Conservation (phyloP, 225 moss, liverwort and hornwort species). For the Sphagnum contortum region DNA sequence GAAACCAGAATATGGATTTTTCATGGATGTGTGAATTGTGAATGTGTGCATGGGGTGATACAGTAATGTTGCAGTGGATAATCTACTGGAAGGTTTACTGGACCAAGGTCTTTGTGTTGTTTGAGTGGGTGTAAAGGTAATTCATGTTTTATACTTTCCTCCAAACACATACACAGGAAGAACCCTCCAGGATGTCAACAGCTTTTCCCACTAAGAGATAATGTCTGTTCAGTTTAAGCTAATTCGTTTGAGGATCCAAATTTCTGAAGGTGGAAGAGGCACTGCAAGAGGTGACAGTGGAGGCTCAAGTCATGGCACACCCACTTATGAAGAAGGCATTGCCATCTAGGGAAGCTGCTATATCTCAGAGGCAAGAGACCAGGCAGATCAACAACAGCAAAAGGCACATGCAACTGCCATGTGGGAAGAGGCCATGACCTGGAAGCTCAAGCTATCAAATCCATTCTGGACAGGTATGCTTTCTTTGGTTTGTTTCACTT, state of each 20-base stretch:
- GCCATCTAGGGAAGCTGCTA: slow-evolving; percentile 58
- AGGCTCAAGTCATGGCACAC: slow-evolving; percentile 68
- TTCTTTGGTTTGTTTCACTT: no score
- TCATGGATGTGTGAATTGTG: not conserved
- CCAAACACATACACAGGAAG: no score
- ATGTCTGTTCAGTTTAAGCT: no score
- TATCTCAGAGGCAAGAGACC: slow-evolving; percentile 45
- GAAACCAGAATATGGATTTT: no score
- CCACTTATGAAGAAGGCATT: slow-evolving; percentile 74
- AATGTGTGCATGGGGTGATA: not conserved
- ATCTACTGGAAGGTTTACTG: slow-evolving; percentile 90
- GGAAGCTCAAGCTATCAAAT: slow-evolving; percentile 63
- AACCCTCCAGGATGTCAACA: no score
- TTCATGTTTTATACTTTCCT: no score
- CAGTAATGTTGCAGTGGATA: slow-evolving; percentile 99
- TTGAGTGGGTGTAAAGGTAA: slow-evolving; percentile 38
- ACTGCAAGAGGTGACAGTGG: slow-evolving; percentile 66
- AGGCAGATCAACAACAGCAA: slow-evolving; percentile 70
- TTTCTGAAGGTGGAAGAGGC: slow-evolving; percentile 66
- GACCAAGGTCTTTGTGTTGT: slow-evolving; percentile 85
- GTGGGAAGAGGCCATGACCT: slow-evolving; percentile 77
- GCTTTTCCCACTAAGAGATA: no score
- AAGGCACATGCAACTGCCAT: slow-evolving; percentile 65
- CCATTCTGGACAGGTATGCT: slow-evolving; percentile 60
- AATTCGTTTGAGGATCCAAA: no score